phyloP scores from a whole-genome alignment of 495 filamentous ascomycete species.

The Annulohypoxylon bovei region DNA sequence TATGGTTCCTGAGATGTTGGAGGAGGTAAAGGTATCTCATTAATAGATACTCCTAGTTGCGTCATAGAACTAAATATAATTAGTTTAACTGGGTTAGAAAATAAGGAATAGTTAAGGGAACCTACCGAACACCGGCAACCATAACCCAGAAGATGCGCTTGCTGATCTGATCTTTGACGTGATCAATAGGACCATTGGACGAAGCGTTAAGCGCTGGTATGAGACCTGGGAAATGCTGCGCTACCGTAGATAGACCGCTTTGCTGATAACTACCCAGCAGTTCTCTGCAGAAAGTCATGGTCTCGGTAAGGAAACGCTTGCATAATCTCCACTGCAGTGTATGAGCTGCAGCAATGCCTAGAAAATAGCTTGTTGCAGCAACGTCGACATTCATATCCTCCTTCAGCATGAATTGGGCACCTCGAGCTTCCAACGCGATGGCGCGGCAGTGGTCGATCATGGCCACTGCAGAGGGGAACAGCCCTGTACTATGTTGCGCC shows the following conservation, averaged over 20 bases:
- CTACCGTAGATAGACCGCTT: slow-evolving; percentile 11
- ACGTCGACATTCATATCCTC: slow-evolving; percentile 78
- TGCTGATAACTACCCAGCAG: slow-evolving; percentile 61
- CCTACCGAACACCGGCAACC: slow-evolving; percentile 69
- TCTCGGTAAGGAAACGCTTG: slow-evolving; percentile 77
- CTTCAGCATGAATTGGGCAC: slow-evolving; percentile 71
- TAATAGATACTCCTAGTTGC: slow-evolving; percentile 73
- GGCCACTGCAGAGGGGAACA: slow-evolving; percentile 74
- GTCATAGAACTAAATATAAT: slow-evolving; percentile 62
- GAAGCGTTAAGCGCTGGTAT: slow-evolving; percentile 23
- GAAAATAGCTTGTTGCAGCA: slow-evolving; percentile 85
- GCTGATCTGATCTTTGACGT: slow-evolving; percentile 80
- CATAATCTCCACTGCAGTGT: slow-evolving; percentile 73
- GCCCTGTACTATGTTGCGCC: slow-evolving; percentile 62
- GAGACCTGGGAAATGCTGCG: slow-evolving; percentile 8
- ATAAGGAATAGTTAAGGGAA: slow-evolving; percentile 20
- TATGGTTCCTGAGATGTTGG: slow-evolving; percentile 77
- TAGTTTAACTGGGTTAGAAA: slow-evolving; percentile 17
- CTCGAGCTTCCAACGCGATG: slow-evolving; percentile 76
- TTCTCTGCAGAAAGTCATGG: slow-evolving; percentile 74
- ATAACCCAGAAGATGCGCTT: slow-evolving; percentile 83
- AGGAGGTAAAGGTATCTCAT: slow-evolving; percentile 72
- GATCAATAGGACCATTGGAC: slow-evolving; percentile 61
- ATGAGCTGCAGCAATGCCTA: slow-evolving; percentile 75
- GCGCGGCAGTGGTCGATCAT: slow-evolving; percentile 79